Evolutionary conservation across 202 grass and related monocot genomes (phyloP).

Genomic region (Eragrostis tef): DNA sequence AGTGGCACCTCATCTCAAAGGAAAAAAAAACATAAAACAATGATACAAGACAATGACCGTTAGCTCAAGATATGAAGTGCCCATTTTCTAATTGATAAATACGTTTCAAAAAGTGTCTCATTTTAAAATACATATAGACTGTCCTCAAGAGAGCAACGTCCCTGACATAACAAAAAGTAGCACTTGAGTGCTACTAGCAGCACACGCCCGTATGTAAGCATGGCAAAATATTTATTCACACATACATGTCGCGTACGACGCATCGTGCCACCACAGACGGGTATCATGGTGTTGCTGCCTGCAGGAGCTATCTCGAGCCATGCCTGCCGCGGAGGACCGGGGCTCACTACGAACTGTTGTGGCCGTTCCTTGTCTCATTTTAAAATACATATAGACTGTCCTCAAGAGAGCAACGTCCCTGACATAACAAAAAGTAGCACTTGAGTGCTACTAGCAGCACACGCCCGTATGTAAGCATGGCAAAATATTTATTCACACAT

Average conservation of each 20-base stretch:
- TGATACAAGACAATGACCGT: no score
- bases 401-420: neutral
- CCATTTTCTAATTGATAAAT: neutral
- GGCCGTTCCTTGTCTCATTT: fast-evolving
- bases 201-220: neutral
- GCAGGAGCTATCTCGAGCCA: neutral
- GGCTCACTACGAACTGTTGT: no score
- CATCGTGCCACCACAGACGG: conserved; percentile 22
- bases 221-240: conserved; percentile 21
- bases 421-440: conserved; percentile 23
- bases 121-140: neutral
- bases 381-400: neutral
- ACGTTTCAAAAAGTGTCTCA: neutral
- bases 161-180: conserved; percentile 31
- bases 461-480: neutral
- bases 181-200: conserved; percentile 13
- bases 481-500: conserved; percentile 14
- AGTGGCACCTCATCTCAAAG: neutral
- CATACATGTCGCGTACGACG: neutral
- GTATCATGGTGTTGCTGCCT: neutral
- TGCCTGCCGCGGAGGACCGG: no score
- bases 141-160: neutral
- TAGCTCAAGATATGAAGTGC: neutral
- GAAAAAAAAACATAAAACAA: no score
- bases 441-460: conserved; percentile 10